Evolutionary conservation across 2,329 filamentous ascomycete genomes (phyloP), one percentile per base, ranked within the genome.

Genomic region (Aspergillus glaucus): DNA sequence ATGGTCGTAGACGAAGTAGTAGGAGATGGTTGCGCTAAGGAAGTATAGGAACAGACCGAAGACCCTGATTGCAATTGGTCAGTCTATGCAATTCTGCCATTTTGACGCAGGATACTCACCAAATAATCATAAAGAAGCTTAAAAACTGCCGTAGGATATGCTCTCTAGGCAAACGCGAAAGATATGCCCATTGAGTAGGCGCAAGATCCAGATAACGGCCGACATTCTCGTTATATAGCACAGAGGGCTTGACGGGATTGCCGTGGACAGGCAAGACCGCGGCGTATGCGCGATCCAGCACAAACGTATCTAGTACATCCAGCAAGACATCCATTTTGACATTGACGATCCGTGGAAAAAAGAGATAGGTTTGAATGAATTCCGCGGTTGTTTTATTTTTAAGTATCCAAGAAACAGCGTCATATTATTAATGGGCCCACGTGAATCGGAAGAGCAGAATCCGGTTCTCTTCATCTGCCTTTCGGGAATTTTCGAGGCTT

Each of bases 1-100:
- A 69, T 96, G 93, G 74, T 96, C 91, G 72, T 95, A 96, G 63
- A 96, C 78, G 70, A 95, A 85, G 64, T 85, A 61, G 71, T 94
- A 97, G 30, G 90, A 93, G 21, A 94, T 74, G 3, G 84, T 79
- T 14, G 90, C 87, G 65, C 88, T 89, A 55, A 87, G 58, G 67
- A 91, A 94, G 77, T 96, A 97, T 51, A 93, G 75, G 43, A 88
- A 53, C 32, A 89, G 69, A 46, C 89, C 91, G 62, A 94, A 94
- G 59, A 95, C 66, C 85, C 91, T 95, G 10, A 22, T 5, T 14
- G n/a, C 2, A 28, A 12, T 22, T 22, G 17, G 43, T 12, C 17
- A 21, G 43, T 22, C 47, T 6, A 17, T 42, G 26, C 6, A 26
- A 40, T 22, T 28, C 21, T 19, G 19, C 6, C 12, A 12, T 36